These are phyloP conservation scores for Astrephomene gubernaculifera DNA, from an alignment of 139 green algal genomes.

Conservation along the genomic window DNA sequence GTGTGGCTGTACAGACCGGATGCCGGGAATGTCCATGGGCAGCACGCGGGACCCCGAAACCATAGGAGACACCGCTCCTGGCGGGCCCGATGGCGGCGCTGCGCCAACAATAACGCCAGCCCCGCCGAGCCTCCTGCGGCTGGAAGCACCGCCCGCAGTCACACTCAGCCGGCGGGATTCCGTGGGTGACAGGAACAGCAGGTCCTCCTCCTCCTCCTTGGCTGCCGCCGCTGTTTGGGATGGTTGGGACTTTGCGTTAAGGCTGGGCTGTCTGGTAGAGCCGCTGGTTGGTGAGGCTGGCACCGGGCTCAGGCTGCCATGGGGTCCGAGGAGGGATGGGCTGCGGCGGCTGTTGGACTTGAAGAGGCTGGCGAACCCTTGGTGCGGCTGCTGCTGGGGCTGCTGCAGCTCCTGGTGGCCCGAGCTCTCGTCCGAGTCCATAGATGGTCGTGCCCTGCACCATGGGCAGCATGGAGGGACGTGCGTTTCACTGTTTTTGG, in stretches of 20 bases:
- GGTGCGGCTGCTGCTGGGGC: too few species aligned
- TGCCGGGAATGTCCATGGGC: too few species aligned
- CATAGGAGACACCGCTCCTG: constrained; percentile 12
- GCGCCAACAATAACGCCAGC: constrained; percentile 12
- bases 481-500: too few species aligned
- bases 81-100: neutral
- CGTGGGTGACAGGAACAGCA: constrained; percentile 8
- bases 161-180: constrained; percentile 35
- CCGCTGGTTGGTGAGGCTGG: neutral
- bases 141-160: neutral
- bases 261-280: too few species aligned
- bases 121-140: neutral
- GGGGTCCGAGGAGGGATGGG: neutral
- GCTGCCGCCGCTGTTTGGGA: neutral
- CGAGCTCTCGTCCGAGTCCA: neutral
- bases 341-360: constrained; percentile 12
- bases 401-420: neutral
- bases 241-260: neutral
- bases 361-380: too few species aligned
- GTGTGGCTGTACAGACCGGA: neutral
- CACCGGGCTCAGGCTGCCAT: neutral
- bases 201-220: neutral
- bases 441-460: neutral
- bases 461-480: too few species aligned
- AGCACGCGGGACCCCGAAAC: too few species aligned